Evolutionary conservation across 2,329 filamentous ascomycete genomes (phyloP), one percentile per base, ranked within the genome.

Genomic region (Fusarium mexicanum): DNA sequence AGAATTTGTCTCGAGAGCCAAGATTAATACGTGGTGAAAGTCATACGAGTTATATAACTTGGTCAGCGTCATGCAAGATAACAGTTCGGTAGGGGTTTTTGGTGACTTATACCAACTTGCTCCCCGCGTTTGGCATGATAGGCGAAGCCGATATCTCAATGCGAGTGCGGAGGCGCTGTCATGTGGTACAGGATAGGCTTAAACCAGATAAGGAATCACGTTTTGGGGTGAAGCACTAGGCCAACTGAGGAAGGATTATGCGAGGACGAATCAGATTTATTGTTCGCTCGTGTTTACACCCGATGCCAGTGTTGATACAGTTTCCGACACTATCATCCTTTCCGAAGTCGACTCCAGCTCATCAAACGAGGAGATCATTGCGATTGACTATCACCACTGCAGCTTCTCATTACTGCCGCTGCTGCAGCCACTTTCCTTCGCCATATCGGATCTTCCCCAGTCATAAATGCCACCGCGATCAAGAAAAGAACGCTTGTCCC

Each of bases 141-240:
- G 35, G 33, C 51, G 51, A 54, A 54, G 35, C 16, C 33, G 51
- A 54, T 38, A 54, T 54, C 33, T 38, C 20, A 54, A 54, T 54
- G 35, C 18, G 51, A 54, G 51, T 40, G 50, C 14, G 51, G 51
- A 54, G 35, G 24, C 24, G 18, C n/a, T 40, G 51, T 54, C 35
- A 54, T 29, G 35, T 40, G 35, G 35, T 54, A 22, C 35, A 54
- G 35, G 51, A 38, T 54, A 54, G 22, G 51, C 51, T 54, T 54
- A 40, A 38, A 3, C 51, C 35, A 40, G 35, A 54, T 54, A 29
- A 16, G 51, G 24, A 22, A 29, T 40, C 24, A 14, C 35, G 35
- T 6, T 38, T 0, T 13, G 51, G 5, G 10, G 4, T 5, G 50
- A 54, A 9, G 3, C 51, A 6, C 51, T 54, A 54, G 51, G 6